phyloP scores from a whole-genome alignment of 192 early-diverging fungal species.

The Mortierella antarctica region DNA sequence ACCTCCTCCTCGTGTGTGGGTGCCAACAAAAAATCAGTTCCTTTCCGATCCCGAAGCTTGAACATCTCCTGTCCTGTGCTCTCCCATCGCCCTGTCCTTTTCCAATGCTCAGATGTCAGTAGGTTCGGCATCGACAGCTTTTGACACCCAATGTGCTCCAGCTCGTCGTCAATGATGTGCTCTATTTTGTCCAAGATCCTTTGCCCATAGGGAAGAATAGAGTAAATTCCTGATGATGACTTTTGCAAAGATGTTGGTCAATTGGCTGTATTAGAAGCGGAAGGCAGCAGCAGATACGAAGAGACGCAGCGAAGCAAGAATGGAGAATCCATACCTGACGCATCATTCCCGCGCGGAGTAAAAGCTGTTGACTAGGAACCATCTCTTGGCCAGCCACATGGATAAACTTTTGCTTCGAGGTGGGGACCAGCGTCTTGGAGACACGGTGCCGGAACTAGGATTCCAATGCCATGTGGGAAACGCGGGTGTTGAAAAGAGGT shows the following conservation, averaged over 20 bases:
- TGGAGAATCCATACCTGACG: constrained; percentile 65
- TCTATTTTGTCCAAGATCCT: constrained; percentile 81
- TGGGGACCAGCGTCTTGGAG: constrained; percentile 40
- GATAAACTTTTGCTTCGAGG: constrained; percentile 48
- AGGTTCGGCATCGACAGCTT: constrained; percentile 79
- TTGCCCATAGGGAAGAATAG: constrained; percentile 84
- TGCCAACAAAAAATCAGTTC: constrained; percentile 72
- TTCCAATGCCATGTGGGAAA: too few relatives aligned
- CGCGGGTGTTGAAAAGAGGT: too few relatives aligned
- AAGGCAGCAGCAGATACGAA: background rate
- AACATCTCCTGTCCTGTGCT: constrained; percentile 77
- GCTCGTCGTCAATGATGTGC: constrained; percentile 83
- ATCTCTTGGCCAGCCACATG: constrained; percentile 49
- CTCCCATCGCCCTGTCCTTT: constrained; percentile 83
- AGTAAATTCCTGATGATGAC: constrained; percentile 88
- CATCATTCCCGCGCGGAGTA: constrained; percentile 78
- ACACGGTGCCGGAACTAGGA: constrained; percentile 39
- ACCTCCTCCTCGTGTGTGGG: constrained; percentile 97
- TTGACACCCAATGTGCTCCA: constrained; percentile 77
- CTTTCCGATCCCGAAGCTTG: constrained; percentile 82
- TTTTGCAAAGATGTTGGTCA: constrained; percentile 22
- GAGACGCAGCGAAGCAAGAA: background rate
- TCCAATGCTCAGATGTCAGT: constrained; percentile 78
- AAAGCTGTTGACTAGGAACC: constrained; percentile 64
- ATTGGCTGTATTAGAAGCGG: constrained; percentile 1